Percentiles rank a stretch among this genome's conserved stretches.
Evolutionary conservation across 495 filamentous ascomycete genomes (phyloP).

Genomic region (Penicillium daleae): DNA sequence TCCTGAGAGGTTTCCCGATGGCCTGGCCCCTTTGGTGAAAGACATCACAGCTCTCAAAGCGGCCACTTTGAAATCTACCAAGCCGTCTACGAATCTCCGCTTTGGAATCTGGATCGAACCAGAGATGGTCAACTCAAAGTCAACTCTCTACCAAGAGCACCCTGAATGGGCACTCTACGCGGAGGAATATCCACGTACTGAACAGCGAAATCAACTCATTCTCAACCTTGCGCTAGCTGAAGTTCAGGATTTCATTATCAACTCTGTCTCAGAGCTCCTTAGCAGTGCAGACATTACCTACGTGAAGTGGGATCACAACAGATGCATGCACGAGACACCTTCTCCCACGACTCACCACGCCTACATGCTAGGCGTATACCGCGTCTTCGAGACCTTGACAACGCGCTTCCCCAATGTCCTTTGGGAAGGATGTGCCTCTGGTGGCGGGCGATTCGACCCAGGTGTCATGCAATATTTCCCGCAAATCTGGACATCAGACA

Average conservation of each 20-base stretch:
- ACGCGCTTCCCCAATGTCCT: not conserved
- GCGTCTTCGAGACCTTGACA: not conserved
- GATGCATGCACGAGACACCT: not conserved
- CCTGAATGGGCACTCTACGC: not conserved
- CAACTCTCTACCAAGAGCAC: not conserved
- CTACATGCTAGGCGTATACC: not conserved
- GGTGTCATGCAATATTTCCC: not conserved
- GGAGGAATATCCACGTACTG: not conserved
- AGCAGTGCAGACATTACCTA: not conserved
- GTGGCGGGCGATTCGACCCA: not conserved
- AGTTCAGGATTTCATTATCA: not conserved
- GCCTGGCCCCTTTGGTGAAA: not conserved
- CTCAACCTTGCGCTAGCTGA: not conserved
- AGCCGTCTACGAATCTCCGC: not conserved
- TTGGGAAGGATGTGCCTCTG: conserved; percentile 2
- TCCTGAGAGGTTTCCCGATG: not conserved
- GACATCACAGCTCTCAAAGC: not conserved
- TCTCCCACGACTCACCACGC: not conserved
- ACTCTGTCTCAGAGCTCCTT: not conserved
- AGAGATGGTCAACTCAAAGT: not conserved
- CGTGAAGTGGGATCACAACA: conserved; percentile 1
- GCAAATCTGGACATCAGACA: not conserved
- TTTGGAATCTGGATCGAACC: conserved; percentile 2
- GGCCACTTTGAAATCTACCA: not conserved
- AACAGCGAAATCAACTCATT: not conserved